Conservation (phyloP, 2,329 filamentous ascomycete species). For the Dactylonectria macrodidyma region DNA sequence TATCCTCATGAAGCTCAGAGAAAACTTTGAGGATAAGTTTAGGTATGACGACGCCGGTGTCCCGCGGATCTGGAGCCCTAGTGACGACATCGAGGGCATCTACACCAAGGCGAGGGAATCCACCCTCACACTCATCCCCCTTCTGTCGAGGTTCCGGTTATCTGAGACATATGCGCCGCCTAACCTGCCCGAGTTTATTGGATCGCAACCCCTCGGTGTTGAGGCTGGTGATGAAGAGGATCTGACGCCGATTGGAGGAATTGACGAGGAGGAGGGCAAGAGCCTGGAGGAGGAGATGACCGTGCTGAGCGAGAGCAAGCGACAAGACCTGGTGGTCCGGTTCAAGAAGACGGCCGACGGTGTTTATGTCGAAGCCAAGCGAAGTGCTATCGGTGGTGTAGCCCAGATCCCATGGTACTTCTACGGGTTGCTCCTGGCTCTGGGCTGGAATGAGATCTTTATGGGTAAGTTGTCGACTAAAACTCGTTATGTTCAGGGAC, state of each 20-base stretch:
- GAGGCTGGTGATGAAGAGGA: conserved; percentile 93
- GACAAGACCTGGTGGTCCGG: conserved; percentile 90
- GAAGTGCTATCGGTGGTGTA: conserved; percentile 94
- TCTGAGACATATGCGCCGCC: conserved; percentile 81
- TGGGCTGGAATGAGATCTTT: conserved; percentile 99
- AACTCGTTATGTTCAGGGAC: not conserved
- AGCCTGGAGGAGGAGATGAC: conserved; percentile 97
- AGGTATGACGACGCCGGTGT: conserved; percentile 96
- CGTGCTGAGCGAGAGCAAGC: conserved; percentile 90
- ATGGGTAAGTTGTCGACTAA: conserved; percentile 76
- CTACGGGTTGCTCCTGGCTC: conserved; percentile 87
- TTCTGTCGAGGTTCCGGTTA: conserved; percentile 88
- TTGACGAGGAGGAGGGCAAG: conserved; percentile 95
- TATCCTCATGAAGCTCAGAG: conserved; percentile 91
- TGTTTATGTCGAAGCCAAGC: conserved; percentile 97
- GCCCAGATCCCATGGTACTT: conserved; percentile 96
- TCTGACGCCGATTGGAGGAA: conserved; percentile 87
- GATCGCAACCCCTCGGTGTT: conserved; percentile 80
- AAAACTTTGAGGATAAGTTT: conserved; percentile 99
- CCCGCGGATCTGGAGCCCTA: conserved; percentile 95
- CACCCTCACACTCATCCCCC: conserved; percentile 89
- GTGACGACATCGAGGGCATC: conserved; percentile 95
- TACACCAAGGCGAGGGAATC: conserved; percentile 95
- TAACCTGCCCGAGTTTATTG: conserved; percentile 88
- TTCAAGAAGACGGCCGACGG: conserved; percentile 99